A percentile compares a stretch with the other conserved stretches of the same genome.
Conservation (phyloP, 2,329 filamentous ascomycete species). For the Fusarium clavum region DNA sequence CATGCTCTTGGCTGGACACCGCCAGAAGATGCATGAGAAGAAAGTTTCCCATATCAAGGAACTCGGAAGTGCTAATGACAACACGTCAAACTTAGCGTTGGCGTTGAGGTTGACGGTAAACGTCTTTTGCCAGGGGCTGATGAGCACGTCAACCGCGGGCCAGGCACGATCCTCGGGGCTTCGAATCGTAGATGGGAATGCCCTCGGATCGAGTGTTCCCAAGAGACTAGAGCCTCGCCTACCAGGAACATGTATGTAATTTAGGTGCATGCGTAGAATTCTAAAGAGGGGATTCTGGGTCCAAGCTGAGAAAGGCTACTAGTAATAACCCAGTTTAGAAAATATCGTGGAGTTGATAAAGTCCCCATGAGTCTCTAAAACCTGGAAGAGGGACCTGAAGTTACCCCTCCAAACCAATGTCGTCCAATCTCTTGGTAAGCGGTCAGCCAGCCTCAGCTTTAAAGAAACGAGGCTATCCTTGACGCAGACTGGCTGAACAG, state of each 20-base stretch:
- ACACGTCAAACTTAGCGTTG: conserved; percentile 21
- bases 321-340: conserved; percentile 7
- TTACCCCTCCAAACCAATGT: conserved; percentile 31
- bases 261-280: conserved; percentile 10
- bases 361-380: conserved; percentile 9
- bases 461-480: conserved; percentile 46
- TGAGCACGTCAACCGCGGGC: conserved; percentile 7
- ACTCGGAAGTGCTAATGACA: background rate
- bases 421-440: conserved; percentile 41
- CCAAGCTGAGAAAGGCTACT: conserved; percentile 6
- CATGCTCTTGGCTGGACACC: conserved; percentile 15
- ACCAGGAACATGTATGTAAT: conserved; percentile 12
- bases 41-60: conserved; percentile 6
- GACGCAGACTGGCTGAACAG: conserved; percentile 29
- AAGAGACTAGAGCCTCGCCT: conserved; percentile 3
- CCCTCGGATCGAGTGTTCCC: conserved; percentile 8
- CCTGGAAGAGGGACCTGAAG: conserved; percentile 26
- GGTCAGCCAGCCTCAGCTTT: conserved; percentile 48
- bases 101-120: conserved; percentile 34
- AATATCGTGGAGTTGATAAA: conserved; percentile 14
- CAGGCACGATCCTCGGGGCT: conserved; percentile 11
- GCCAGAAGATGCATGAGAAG: conserved; percentile 1
- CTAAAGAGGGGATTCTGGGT: conserved; percentile 3
- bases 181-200: conserved; percentile 7
- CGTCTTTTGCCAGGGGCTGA: conserved; percentile 29